Percentiles rank a stretch among this genome's conserved stretches.
Evolutionary conservation across 1,284 basidiomycete species (phyloP).

Genomic region (Bjerkandera adusta): DNA sequence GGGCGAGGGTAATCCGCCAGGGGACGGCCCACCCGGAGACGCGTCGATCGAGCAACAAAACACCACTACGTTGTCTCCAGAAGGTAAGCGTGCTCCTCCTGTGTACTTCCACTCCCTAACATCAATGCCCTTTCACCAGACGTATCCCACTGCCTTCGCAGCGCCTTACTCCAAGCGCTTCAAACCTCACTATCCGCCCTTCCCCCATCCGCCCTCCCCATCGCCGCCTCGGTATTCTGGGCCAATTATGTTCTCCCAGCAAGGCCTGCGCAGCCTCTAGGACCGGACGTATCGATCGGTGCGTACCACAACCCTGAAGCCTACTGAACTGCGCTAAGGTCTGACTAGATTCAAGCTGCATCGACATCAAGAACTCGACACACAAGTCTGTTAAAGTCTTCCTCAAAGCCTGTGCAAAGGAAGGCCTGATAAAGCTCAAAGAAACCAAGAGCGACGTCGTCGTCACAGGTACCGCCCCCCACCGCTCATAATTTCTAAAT

Average conservation of each 20-base stretch:
- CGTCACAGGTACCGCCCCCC: constrained; percentile 30
- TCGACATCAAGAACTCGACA: constrained; percentile 65
- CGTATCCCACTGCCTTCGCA: constrained; percentile 64
- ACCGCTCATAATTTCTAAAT: not conserved
- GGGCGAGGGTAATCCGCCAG: not conserved
- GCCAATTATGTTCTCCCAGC: constrained; percentile 75
- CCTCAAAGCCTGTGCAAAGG: constrained; percentile 74
- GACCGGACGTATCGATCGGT: constrained; percentile 31
- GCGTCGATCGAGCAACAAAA: not conserved
- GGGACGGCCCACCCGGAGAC: too few species aligned
- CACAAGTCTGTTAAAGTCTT: constrained; percentile 82
- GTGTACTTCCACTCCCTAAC: not conserved
- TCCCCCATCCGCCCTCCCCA: constrained; percentile 62
- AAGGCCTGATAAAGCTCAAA: constrained; percentile 71
- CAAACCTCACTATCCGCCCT: constrained; percentile 44
- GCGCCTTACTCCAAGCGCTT: constrained; percentile 71
- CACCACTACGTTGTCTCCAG: constrained; percentile 4
- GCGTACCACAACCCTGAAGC: not conserved
- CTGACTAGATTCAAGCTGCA: constrained; percentile 37
- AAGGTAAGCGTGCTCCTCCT: constrained; percentile 2
- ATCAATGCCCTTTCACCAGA: constrained; percentile 36
- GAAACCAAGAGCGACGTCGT: constrained; percentile 67
- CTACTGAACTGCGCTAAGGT: constrained; percentile 15
- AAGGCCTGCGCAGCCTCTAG: constrained; percentile 55
- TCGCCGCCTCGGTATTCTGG: constrained; percentile 76